Percentiles rank a stretch among this genome's conserved stretches.
These are phyloP conservation scores for Penicillium polonicum DNA, from an alignment of 2,329 filamentous ascomycete species.

Conservation along the genomic window DNA sequence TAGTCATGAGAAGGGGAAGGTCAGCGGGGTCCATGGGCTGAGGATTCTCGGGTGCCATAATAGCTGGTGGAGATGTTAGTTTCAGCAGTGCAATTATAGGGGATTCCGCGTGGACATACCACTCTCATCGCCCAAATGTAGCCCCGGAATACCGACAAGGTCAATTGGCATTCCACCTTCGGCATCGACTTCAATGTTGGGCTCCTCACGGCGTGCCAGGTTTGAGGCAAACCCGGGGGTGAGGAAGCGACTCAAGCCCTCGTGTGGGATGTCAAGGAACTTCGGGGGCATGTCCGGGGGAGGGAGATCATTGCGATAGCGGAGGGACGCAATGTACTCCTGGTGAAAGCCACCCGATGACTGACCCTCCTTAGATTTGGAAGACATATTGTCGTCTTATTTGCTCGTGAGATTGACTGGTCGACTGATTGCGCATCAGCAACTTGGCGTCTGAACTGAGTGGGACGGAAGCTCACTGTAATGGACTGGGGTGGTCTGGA, in stretches of 20 bases:
- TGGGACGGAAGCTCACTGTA: not conserved
- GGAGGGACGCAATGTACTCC: conserved; percentile 94
- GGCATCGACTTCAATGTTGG: conserved; percentile 96
- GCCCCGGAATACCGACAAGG: conserved; percentile 86
- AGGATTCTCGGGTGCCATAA: conserved; percentile 71
- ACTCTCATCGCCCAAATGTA: conserved; percentile 93
- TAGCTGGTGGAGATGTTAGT: conserved; percentile 55
- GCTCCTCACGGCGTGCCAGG: conserved; percentile 82
- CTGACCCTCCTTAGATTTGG: conserved; percentile 41
- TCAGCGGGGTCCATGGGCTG: conserved; percentile 79
- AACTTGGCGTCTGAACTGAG: not conserved
- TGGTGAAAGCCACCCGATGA: conserved; percentile 64
- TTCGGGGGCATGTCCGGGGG: conserved; percentile 94
- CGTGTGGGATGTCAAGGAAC: conserved; percentile 94
- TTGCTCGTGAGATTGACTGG: not conserved
- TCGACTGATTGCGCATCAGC: not conserved
- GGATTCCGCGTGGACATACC: conserved; percentile 54
- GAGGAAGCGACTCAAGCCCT: conserved; percentile 86
- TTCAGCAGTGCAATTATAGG: not conserved
- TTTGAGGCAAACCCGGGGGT: conserved; percentile 86
- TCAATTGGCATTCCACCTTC: conserved; percentile 98
- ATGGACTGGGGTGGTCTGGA: not conserved
- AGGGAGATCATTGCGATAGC: conserved; percentile 93
- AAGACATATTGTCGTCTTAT: conserved; percentile 31
- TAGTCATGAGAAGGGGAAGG: conserved; percentile 75